A percentile compares a stretch with the other conserved stretches of the same genome.
Evolutionary conservation across 2,329 filamentous ascomycete species (phyloP).

Genomic region (Simplicillium sp.): DNA sequence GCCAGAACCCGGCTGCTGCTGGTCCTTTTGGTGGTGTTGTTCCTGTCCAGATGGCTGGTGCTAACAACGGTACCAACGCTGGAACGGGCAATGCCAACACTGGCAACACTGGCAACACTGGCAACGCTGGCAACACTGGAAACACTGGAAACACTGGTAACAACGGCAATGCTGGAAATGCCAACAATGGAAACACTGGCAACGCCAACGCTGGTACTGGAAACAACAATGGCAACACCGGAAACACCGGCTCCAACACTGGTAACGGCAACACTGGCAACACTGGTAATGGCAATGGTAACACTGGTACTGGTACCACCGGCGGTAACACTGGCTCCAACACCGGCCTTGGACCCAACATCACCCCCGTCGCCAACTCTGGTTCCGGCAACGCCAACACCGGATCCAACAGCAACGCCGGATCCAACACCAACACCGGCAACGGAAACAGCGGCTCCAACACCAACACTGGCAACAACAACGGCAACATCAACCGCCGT

Average conservation of each 20-base stretch:
- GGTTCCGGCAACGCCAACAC: not conserved
- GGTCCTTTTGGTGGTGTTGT: conserved; percentile 55
- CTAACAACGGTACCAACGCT: conserved; percentile 3
- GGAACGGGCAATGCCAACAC: not conserved
- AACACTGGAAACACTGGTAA: not conserved
- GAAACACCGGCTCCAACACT: conserved; percentile 1
- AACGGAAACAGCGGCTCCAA: not conserved
- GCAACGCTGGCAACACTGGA: not conserved
- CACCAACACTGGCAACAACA: not conserved
- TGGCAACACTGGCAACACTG: not conserved
- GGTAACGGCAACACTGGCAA: conserved; percentile 8
- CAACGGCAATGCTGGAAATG: conserved; percentile 1
- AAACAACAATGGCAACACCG: not conserved
- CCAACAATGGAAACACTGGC: conserved; percentile 2
- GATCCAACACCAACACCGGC: not conserved
- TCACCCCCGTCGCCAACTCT: not conserved
- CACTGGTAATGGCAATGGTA: not conserved
- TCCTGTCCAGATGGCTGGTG: conserved; percentile 37
- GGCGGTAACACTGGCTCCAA: not conserved
- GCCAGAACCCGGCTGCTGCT: conserved; percentile 49
- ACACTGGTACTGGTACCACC: not conserved
- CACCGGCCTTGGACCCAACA: not conserved
- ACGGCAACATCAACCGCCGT: conserved; percentile 2
- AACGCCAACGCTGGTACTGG: not conserved
- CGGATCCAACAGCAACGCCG: not conserved